Evolutionary conservation across 768 basidiomycete genomes (phyloP).

Genomic region (Floccularia luteovirens): DNA sequence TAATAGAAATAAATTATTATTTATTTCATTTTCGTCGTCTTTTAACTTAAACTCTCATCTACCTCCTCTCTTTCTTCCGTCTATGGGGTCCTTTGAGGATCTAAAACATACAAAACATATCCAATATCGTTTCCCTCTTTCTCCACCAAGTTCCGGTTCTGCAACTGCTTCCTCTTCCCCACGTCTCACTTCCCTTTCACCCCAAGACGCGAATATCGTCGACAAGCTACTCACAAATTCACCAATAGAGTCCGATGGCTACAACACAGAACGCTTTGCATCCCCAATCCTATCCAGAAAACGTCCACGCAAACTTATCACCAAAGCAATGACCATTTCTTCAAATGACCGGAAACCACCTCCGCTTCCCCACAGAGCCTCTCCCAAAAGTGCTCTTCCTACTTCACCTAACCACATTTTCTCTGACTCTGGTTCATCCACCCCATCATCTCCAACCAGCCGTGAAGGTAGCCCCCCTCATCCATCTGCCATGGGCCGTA

Average conservation of each 20-base stretch:
- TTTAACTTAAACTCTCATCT: not conserved
- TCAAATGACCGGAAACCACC: conserved; percentile 18
- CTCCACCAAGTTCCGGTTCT: conserved; percentile 38
- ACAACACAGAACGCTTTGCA: conserved; percentile 32
- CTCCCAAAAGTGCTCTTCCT: conserved; percentile 22
- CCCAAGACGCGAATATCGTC: conserved; percentile 17
- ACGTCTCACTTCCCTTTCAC: conserved; percentile 14
- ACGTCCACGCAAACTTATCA: conserved; percentile 19
- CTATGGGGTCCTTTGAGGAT: conserved; percentile 17
- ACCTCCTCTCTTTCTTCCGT: not conserved
- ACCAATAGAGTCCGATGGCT: conserved; percentile 34
- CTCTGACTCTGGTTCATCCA: conserved; percentile 23
- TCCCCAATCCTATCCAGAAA: conserved; percentile 19
- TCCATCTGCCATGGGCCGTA: conserved; percentile 58
- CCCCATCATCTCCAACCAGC: conserved; percentile 20
- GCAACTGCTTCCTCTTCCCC: conserved; percentile 32
- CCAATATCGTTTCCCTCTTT: conserved; percentile 33
- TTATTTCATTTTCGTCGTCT: not conserved
- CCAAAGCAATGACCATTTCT: conserved; percentile 32
- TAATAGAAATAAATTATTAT: not conserved
- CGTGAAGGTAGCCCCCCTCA: conserved; percentile 17
- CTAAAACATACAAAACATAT: conserved; percentile 13
- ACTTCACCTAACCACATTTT: conserved; percentile 26
- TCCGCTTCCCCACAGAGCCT: conserved; percentile 14
- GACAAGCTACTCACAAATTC: conserved; percentile 11